Conservation (phyloP, 805 yeast species). For the Osmozyma mogii region DNA sequence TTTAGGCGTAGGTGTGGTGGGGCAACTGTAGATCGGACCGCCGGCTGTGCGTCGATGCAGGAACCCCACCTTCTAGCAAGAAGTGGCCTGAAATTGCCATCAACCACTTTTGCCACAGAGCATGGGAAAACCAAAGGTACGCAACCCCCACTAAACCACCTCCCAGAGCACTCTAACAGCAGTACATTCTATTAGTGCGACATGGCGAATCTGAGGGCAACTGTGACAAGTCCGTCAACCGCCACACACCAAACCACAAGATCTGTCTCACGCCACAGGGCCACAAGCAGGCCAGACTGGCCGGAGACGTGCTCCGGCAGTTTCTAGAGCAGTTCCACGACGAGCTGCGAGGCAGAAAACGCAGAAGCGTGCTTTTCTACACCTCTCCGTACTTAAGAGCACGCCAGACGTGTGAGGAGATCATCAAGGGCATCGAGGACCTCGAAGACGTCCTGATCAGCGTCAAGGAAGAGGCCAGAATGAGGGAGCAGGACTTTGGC, state of each 20-base stretch:
- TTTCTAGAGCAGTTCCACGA: conserved; percentile 28
- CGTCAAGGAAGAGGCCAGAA: conserved; percentile 79
- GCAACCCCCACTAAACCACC: conserved; percentile 5
- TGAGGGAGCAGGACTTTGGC: conserved; percentile 94
- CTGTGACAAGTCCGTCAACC: conserved; percentile 74
- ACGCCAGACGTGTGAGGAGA: conserved; percentile 71
- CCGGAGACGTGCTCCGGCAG: conserved; percentile 46
- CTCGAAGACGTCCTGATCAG: conserved; percentile 38
- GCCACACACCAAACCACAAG: conserved; percentile 71
- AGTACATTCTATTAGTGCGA: conserved; percentile 71
- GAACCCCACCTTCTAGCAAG: too few relatives aligned
- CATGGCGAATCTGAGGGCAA: conserved; percentile 95
- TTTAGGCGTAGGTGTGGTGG: too few relatives aligned
- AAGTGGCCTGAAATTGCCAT: too few relatives aligned
- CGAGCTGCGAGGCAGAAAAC: conserved; percentile 8
- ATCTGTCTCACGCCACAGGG: conserved; percentile 70
- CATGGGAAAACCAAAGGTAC: conserved; percentile 29
- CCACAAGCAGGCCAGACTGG: conserved; percentile 50
- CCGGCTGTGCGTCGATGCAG: too few relatives aligned
- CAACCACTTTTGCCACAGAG: background rate
- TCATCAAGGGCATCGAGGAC: conserved; percentile 48
- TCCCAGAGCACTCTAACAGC: conserved; percentile 4
- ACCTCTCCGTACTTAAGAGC: conserved; percentile 86
- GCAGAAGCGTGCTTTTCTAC: conserved; percentile 53
- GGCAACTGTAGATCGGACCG: too few relatives aligned